Base-by-base conservation (phyloP, 495 filamentous ascomycete species). In the Hypoxylon perforatum region DNA sequence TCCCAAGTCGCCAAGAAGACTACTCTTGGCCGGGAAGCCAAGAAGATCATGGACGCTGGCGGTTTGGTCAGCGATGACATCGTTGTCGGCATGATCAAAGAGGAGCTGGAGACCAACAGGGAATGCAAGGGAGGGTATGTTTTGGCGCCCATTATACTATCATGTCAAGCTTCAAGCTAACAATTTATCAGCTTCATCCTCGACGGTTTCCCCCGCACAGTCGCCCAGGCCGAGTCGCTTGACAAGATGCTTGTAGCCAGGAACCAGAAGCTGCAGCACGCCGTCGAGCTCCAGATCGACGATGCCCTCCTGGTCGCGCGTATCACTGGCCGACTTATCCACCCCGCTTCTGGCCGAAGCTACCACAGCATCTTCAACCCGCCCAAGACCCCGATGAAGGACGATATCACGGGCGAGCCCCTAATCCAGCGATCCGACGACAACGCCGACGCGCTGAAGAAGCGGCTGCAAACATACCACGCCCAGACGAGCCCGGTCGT, bases 31-130 rank as follows among this genome's bases (percentile, higher is more conserved):
- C 88, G 90, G 77, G 93, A 97, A 82, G 95, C 95, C 60, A 99
- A 99, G 90, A 99, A 99, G 89, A 99, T 99, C 80, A 99, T 99
- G 95, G 94, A 99, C 72, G 89, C 93, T 74, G 95, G 95, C 71
- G 95, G 93, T 57, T 87, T 99, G 57, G 95, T 99, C 73, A 97
- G 92, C 79, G 95, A 99, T 76, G 96, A 98, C 77, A 99, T 99
- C 76, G 93, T 99, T 86, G 88, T 99, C 75, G 91, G 93, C 77
- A 99, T 99, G 96, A 99, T 99, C 83, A 92, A 92, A 87, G 89
- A 87, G 77, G 94, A 99, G 85, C 86, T 99, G 18, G 91, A 96
- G 67, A 91, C 86, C 83, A 99, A 99, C 81, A 66, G 78, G 56
- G 94, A 98, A 80, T 99, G 95, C 89, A 92, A 91, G 86, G 94